Percentiles rank a stretch among this genome's conserved stretches.
These are phyloP conservation scores for Termitomyces sp. DNA, from an alignment of 768 basidiomycete genomes.

Conservation along the genomic window DNA sequence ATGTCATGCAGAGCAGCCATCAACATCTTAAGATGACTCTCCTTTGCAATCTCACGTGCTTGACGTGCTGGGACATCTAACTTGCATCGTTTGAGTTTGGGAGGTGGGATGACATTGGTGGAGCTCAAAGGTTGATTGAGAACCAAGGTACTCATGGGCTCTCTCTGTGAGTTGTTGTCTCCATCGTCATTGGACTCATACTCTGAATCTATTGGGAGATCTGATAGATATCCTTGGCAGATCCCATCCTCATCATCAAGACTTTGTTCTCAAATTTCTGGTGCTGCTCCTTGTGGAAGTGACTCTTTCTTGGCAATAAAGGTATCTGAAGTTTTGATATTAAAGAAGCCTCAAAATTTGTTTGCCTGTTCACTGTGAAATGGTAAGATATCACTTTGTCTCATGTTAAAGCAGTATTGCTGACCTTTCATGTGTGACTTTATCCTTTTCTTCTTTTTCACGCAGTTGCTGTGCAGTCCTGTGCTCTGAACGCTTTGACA, in stretches of 20 bases:
- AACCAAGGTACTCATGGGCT: neutral
- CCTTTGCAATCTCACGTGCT: neutral
- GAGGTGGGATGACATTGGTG: neutral
- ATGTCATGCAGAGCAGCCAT: slow-evolving; percentile 7
- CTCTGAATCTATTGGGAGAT: neutral
- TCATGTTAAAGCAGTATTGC: neutral
- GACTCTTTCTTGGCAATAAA: neutral
- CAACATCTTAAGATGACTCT: neutral
- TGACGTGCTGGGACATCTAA: slow-evolving; percentile 8
- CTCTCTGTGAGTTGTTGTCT: neutral
- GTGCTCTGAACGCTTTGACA: neutral
- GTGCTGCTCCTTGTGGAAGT: neutral
- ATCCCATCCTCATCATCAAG: neutral
- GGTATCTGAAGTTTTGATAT: neutral
- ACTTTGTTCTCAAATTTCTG: neutral
- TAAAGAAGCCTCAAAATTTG: neutral
- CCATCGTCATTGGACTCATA: neutral
- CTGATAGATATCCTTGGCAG: neutral
- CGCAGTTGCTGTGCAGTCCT: neutral
- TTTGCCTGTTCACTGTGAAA: neutral
- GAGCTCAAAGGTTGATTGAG: neutral
- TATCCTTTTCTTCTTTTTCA: neutral
- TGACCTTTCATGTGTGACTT: neutral
- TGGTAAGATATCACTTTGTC: neutral
- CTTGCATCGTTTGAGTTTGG: slow-evolving; percentile 8